Evolutionary conservation across 1,284 basidiomycete species (phyloP).

Genomic region (Vanrija sp.): DNA sequence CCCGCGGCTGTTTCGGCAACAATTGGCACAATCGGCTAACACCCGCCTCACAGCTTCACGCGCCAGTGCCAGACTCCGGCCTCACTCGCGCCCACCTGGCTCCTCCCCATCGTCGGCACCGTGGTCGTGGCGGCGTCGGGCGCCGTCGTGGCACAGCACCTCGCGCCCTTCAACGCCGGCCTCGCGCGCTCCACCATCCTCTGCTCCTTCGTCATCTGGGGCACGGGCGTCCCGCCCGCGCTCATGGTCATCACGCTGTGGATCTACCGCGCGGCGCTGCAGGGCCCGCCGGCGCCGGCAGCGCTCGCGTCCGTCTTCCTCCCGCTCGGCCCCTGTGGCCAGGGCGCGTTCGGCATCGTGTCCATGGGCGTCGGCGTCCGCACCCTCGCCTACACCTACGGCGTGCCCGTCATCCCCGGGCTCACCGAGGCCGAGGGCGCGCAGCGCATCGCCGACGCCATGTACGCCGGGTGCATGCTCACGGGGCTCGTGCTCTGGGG

Average conservation of each 20-base stretch:
- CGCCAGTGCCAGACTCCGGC: conserved; percentile 59
- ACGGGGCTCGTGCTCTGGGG: conserved; percentile 51
- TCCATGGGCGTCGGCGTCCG: conserved; percentile 54
- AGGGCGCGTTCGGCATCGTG: conserved; percentile 59
- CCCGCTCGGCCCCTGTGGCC: conserved; percentile 58
- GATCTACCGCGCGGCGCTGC: conserved; percentile 51
- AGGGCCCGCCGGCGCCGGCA: conserved; percentile 49
- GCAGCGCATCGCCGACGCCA: conserved; percentile 45
- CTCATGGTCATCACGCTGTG: conserved; percentile 60
- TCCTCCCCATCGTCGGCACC: conserved; percentile 68
- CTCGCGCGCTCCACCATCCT: conserved; percentile 59
- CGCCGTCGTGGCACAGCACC: conserved; percentile 56
- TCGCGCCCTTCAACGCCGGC: conserved; percentile 52
- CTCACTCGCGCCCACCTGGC: conserved; percentile 60
- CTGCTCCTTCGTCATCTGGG: conserved; percentile 51
- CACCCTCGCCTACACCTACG: conserved; percentile 49
- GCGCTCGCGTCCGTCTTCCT: conserved; percentile 61
- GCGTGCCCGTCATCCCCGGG: conserved; percentile 25
- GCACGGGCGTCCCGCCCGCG: conserved; percentile 52
- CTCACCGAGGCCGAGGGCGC: conserved; percentile 37
- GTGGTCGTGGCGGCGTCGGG: conserved; percentile 67
- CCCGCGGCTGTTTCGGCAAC: too few relatives aligned
- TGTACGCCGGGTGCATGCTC: conserved; percentile 42
- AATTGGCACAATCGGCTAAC: neutral
- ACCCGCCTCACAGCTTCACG: conserved; percentile 56